Evolutionary conservation across 306 rosid species (phyloP).

Genomic region (Vigna mungo): DNA sequence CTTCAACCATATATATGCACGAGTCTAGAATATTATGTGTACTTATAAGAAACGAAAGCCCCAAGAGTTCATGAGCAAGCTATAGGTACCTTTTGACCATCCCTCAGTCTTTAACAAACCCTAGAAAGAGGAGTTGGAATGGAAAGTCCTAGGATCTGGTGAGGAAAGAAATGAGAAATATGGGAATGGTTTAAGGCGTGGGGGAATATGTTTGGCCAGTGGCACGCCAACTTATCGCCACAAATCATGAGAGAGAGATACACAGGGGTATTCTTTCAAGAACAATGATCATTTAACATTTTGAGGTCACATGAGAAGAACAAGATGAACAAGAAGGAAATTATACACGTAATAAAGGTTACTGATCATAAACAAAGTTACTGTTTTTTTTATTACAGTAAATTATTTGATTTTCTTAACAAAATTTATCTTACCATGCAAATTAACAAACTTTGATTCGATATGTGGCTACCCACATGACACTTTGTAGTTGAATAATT

Average conservation of each 20-base stretch:
- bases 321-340: neutral
- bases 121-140: constrained; percentile 43
- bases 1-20: constrained; percentile 39
- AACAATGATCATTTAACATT: constrained; percentile 9
- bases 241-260: constrained; percentile 69
- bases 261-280: constrained; percentile 14
- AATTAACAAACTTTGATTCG: too few species aligned
- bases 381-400: neutral
- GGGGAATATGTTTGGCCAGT: constrained; percentile 73
- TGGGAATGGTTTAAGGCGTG: constrained; percentile 80
- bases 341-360: too few species aligned
- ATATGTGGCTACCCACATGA: too few species aligned
- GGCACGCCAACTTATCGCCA: constrained; percentile 96
- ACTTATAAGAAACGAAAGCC: constrained; percentile 20
- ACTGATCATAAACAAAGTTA: too few species aligned
- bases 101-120: constrained; percentile 36
- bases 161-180: constrained; percentile 55
- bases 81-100: constrained; percentile 54
- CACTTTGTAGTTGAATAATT: too few species aligned
- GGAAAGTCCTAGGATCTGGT: constrained; percentile 89
- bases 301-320: neutral
- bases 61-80: constrained; percentile 25
- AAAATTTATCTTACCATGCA: too few species aligned
- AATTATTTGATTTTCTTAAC: too few species aligned
- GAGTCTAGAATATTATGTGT: constrained; percentile 33